phyloP scores from a whole-genome alignment of 805 yeast genomes.

The Nakazawaea ambrosiae region DNA sequence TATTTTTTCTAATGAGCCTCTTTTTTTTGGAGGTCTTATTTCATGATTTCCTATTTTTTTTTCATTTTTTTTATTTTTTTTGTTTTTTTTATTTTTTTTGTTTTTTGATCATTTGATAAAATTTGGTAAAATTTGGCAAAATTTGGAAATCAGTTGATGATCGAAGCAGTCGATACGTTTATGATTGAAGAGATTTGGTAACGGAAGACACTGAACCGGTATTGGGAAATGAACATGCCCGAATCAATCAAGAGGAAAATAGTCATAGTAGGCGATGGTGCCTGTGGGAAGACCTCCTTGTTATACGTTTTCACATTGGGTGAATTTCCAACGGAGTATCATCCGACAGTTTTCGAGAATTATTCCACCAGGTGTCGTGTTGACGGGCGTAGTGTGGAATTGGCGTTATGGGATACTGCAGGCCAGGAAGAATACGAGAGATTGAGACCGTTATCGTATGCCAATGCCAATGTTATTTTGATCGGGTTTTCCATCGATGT shows the following conservation, averaged over 20 bases:
- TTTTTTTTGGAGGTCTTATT: too few species aligned
- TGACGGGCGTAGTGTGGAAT: conserved; percentile 84
- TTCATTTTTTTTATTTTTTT: too few species aligned
- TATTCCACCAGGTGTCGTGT: conserved; percentile 92
- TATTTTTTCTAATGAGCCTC: too few species aligned
- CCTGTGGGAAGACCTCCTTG: conserved; percentile 88
- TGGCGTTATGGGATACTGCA: conserved; percentile 94
- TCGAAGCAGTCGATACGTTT: too few species aligned
- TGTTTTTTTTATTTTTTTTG: too few species aligned
- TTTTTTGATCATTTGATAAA: too few species aligned
- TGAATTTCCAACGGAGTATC: conserved; percentile 87
- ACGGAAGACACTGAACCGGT: too few species aligned
- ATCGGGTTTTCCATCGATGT: conserved; percentile 83
- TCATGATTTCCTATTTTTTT: too few species aligned
- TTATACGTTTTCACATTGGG: conserved; percentile 90
- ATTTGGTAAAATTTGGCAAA: too few species aligned
- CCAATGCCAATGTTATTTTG: conserved; percentile 79
- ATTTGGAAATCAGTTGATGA: too few species aligned
- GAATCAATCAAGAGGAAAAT: conserved; percentile 53
- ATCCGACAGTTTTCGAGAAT: conserved; percentile 92
- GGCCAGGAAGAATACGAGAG: conserved; percentile 96
- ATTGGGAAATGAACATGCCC: too few species aligned
- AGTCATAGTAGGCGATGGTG: conserved; percentile 93
- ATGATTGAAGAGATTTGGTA: too few species aligned
- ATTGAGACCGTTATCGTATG: conserved; percentile 78